A percentile compares a stretch with the other conserved stretches of the same genome.
These are phyloP conservation scores for Cercospora nicotianae DNA, from an alignment of 2,329 filamentous ascomycete genomes.

Conservation along the genomic window DNA sequence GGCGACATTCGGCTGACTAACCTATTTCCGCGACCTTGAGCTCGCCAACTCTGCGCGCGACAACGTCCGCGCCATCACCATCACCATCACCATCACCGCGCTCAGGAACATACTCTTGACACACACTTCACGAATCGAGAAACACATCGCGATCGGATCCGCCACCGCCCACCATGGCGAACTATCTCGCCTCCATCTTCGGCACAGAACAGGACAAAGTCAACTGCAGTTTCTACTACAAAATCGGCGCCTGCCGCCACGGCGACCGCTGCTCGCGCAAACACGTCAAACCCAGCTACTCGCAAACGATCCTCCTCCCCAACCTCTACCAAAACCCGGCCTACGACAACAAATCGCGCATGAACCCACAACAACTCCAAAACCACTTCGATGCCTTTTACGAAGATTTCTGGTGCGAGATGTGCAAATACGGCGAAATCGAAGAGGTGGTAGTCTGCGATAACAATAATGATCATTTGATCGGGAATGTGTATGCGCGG, in stretches of 20 bases:
- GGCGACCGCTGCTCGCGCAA: slow-evolving; percentile 97
- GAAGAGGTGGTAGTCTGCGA: slow-evolving; percentile 98
- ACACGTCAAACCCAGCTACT: slow-evolving; percentile 98
- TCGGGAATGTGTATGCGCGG: slow-evolving; percentile 97
- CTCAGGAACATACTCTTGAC: not conserved
- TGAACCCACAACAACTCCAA: slow-evolving; percentile 93
- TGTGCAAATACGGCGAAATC: slow-evolving; percentile 97
- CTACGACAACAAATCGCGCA: slow-evolving; percentile 76
- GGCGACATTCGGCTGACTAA: not conserved
- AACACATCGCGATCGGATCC: slow-evolving; percentile 3
- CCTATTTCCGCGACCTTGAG: not conserved
- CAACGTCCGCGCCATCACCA: not conserved
- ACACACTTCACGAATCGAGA: not conserved
- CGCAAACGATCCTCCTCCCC: slow-evolving; percentile 93
- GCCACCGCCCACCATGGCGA: slow-evolving; percentile 28
- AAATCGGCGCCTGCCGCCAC: slow-evolving; percentile 98
- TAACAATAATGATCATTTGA: slow-evolving; percentile 99
- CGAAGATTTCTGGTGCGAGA: slow-evolving; percentile 99
- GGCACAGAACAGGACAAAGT: slow-evolving; percentile 98
- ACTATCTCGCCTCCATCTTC: slow-evolving; percentile 87
- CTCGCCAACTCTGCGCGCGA: not conserved
- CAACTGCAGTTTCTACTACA: slow-evolving; percentile 99
- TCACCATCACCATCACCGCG: not conserved
- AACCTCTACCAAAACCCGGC: slow-evolving; percentile 99
- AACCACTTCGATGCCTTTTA: slow-evolving; percentile 99